Base-by-base conservation (phyloP, 192 early-diverging fungal genomes). In the Dissophora ornata region DNA sequence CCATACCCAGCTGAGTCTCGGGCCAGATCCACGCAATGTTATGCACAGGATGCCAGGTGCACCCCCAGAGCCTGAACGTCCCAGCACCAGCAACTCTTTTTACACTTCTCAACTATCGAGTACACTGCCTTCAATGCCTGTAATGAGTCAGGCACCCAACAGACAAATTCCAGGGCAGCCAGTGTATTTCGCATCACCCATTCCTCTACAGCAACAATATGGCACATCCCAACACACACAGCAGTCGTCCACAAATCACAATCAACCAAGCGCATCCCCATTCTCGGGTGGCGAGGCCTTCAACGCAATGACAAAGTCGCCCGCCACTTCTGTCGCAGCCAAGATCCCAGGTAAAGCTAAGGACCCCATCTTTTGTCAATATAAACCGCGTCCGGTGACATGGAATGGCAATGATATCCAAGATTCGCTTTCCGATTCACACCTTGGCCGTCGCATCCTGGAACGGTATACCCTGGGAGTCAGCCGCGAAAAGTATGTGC, bases 381-480 rank as follows among this genome's bases (percentile, higher is more conserved):
- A 67, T 13, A 50, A 48, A 16, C 73, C 73, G 25, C 73, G 59
- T 18, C 19, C 64, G 1, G 36, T 67, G 6, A 24, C 42, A 5
- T 77, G 63, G 50, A 64, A 77, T 1, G 65, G 73, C 21, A 61
- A 29, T 1, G 73, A 77, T 21, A 77, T 77, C 32, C 50, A 61
- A 44, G 73, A 77, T 0, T 62, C 64, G 7, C 18, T 62, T 0
- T 19, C 10, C 7, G 73, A 67, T 22, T 11, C n/a, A 15, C 53
- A 48, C 5, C 45, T 77, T 2, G 64, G 64, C 1, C 63, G 73
- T 13, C 44, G 73, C 29, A 67, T 77, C 38, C 18, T 77, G 41
- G 42, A 49, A 0, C 40, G 65, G 13, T 77, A 77, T 41, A 42
- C 64, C 2, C 36, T 77, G 15, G 73, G 73, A 0, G 50, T 50